Evolutionary conservation across 1,284 basidiomycete species (phyloP).

Genomic region (Ceratorhiza oryzae-sativae): DNA sequence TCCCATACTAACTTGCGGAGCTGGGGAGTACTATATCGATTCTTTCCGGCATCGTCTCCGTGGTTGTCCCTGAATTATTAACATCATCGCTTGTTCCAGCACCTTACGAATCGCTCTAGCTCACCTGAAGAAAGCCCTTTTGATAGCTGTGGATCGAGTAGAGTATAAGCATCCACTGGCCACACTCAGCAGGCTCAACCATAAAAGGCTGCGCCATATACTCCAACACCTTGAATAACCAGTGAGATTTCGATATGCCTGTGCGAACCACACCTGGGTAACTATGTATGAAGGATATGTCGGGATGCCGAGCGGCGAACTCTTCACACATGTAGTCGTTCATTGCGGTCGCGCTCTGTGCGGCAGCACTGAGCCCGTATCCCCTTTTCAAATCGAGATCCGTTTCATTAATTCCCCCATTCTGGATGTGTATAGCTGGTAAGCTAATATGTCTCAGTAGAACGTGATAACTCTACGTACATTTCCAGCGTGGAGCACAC

Average conservation of each 20-base stretch:
- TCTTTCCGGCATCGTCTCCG: slow-evolving; percentile 22
- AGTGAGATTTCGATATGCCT: slow-evolving; percentile 34
- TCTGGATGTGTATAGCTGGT: slow-evolving; percentile 41
- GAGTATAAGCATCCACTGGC: slow-evolving; percentile 40
- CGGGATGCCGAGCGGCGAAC: slow-evolving; percentile 53
- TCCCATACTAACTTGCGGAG: slow-evolving; percentile 36
- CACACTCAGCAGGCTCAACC: slow-evolving; percentile 38
- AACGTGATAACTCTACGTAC: background rate
- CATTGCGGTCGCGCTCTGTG: slow-evolving; percentile 52
- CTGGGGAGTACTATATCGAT: slow-evolving; percentile 30
- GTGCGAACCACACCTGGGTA: slow-evolving; percentile 52
- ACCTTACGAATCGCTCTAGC: background rate
- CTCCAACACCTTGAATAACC: slow-evolving; percentile 14
- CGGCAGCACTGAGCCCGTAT: slow-evolving; percentile 51
- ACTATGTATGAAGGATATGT: slow-evolving; percentile 53
- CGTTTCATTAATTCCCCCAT: slow-evolving; percentile 52
- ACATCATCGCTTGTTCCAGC: background rate
- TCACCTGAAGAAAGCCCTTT: slow-evolving; percentile 40
- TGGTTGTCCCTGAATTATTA: background rate
- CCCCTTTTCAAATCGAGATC: slow-evolving; percentile 58
- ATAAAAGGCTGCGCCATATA: background rate
- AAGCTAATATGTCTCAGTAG: too few species aligned
- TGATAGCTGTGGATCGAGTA: slow-evolving; percentile 34
- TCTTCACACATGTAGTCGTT: slow-evolving; percentile 60
- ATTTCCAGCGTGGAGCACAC: slow-evolving; percentile 53